Base-by-base conservation (phyloP, 106 monocot species). In the Dactylorhiza incarnata region DNA sequence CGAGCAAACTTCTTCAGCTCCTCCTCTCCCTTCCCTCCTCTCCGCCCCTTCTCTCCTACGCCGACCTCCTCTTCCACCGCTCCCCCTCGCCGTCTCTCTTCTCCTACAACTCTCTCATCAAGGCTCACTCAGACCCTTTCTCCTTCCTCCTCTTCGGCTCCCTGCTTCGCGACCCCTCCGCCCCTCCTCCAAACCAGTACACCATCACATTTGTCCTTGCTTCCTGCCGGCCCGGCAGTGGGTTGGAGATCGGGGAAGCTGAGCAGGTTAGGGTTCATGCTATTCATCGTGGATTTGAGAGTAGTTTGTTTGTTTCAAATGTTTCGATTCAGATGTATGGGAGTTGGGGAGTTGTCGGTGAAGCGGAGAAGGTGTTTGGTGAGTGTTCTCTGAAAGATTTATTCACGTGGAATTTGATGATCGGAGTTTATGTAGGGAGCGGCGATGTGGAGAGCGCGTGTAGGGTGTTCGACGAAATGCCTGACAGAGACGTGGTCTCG, bases 61-160 rank as follows among this genome's bases (percentile, higher is more conserved):
- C 84, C 44, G 50, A 75, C 48, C 72, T 80, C 77, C 26, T 88
- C 71, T 73, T 72, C 74, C 61, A 22, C 75, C 75, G 77, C 66
- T 72, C 78, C 54, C 77, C 80, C 1, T 55, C 73, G 14, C 83
- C 83, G 0, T 77, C 73, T 24, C 78, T 86, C 79, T 84, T 86
- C 79, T 77, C 79, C 70, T 86, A 79, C 82, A 86, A 86, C 71
- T 80, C 82, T 74, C 85, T 88, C 75, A 85, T 85, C 74, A 75
- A 58, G 49, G 76, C 84, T 44, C 77, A 76, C 67, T 76, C 76
- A 16, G 48, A 37, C 37, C 43, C 67, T 52, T 45, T 68, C 74
- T 72, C 78, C 49, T 58, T 83, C 55, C 48, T 74, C 70, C 76
- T 86, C 79, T 83, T 89, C 77, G 73, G 73, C 55, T 86, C 75